These are phyloP conservation scores for Gloeophyllum trabeum DNA, from an alignment of 768 basidiomycete species.

Conservation along the genomic window DNA sequence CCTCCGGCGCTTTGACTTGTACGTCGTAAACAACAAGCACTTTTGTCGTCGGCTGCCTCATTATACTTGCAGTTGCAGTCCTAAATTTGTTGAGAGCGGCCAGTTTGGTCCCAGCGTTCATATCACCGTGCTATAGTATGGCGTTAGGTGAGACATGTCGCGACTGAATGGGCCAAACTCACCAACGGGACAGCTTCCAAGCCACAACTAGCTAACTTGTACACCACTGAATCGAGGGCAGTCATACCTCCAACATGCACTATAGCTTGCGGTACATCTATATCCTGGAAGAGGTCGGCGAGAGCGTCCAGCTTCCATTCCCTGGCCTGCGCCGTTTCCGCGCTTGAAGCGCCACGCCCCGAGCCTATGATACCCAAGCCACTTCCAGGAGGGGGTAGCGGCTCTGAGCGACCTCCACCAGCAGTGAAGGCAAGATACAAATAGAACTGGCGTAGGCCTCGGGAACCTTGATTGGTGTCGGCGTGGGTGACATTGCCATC, in stretches of 20 bases:
- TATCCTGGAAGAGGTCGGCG: conserved; percentile 81
- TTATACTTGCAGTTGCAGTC: conserved; percentile 38
- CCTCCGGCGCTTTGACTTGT: conserved; percentile 81
- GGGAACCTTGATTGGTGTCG: conserved; percentile 59
- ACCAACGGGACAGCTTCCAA: conserved; percentile 86
- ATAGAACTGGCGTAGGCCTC: conserved; percentile 91
- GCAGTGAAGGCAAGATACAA: conserved; percentile 93
- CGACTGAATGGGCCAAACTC: conserved; percentile 20
- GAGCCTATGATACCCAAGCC: conserved; percentile 89
- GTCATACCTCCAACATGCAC: conserved; percentile 87
- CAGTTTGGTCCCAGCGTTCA: conserved; percentile 74
- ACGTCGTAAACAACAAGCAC: conserved; percentile 91
- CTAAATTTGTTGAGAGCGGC: conserved; percentile 83
- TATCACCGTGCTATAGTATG: conserved; percentile 70
- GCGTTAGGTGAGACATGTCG: conserved; percentile 7
- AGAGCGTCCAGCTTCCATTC: conserved; percentile 95
- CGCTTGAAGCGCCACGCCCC: conserved; percentile 71
- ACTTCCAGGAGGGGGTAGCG: conserved; percentile 30
- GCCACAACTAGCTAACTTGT: conserved; percentile 78
- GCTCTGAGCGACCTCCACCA: conserved; percentile 59
- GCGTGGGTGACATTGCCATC: conserved; percentile 73
- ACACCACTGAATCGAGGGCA: conserved; percentile 79
- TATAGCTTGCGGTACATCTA: conserved; percentile 69
- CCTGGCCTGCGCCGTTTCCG: conserved; percentile 75
- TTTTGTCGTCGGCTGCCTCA: conserved; percentile 58